These are phyloP conservation scores for Zelonia costaricensis DNA, from an alignment of 208 protist species.

Conservation along the genomic window DNA sequence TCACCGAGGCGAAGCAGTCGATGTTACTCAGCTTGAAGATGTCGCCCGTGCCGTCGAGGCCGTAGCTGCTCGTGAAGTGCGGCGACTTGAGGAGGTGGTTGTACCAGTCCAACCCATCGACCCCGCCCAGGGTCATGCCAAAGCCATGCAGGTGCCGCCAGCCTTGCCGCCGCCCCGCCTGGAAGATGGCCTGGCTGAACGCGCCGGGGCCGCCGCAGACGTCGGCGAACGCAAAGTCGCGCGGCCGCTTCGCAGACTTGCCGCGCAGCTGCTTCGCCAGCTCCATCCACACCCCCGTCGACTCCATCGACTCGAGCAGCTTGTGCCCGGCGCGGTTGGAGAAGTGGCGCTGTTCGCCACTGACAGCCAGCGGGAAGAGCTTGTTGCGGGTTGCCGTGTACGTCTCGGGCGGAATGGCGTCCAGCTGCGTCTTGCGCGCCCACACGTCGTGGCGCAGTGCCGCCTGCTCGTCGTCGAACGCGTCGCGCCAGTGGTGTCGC, in stretches of 20 bases:
- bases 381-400: conserved; percentile 62
- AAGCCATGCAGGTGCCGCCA: conserved; percentile 59
- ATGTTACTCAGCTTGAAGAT: conserved; percentile 84
- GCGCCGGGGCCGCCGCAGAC: conserved; percentile 91
- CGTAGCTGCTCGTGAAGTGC: conserved; percentile 75
- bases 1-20: conserved; percentile 64
- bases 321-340: conserved; percentile 92
- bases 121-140: conserved; percentile 81
- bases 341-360: conserved; percentile 41
- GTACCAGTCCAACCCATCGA: conserved; percentile 85
- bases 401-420: conserved; percentile 32
- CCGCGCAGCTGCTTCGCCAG: conserved; percentile 23
- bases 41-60: conserved; percentile 84
- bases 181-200: conserved; percentile 84
- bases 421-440: conserved; percentile 62
- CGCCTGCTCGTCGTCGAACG: conserved; percentile 65
- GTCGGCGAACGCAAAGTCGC: conserved; percentile 73
- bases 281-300: conserved; percentile 65
- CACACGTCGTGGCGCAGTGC: conserved; percentile 49
- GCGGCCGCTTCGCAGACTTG: conserved; percentile 20
- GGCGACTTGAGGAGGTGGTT: conserved; percentile 38
- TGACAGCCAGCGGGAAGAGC: conserved; percentile 70
- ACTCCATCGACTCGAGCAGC: conserved; percentile 87
- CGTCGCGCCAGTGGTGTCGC: conserved; percentile 67
- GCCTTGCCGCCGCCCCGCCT: conserved; percentile 29